Conservation (phyloP, 306 rosid genomes). For the Spatholobus suberectus region DNA sequence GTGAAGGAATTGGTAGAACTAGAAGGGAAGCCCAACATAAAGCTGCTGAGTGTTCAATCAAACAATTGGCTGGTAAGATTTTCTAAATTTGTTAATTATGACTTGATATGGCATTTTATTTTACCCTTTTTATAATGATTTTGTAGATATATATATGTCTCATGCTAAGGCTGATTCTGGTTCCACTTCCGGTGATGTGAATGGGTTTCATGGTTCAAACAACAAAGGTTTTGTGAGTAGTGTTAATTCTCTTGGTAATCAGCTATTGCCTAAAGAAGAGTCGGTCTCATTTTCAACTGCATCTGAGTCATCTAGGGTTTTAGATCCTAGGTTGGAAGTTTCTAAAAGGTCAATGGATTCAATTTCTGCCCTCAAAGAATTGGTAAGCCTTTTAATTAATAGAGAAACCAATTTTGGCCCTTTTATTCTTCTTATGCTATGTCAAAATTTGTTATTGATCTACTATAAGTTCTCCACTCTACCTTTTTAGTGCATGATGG, state of each 20-base stretch:
- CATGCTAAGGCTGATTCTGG: constrained; percentile 61
- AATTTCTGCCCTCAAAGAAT: constrained; percentile 66
- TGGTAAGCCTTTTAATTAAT: constrained; percentile 49
- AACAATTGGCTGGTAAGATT: constrained; percentile 72
- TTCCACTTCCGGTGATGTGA: constrained; percentile 53
- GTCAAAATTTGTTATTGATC: constrained; percentile 17
- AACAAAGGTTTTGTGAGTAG: constrained; percentile 56
- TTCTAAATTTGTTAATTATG: constrained; percentile 9
- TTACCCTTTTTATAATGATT: not conserved
- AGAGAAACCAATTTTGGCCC: not conserved
- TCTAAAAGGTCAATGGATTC: constrained; percentile 56
- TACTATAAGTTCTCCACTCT: constrained; percentile 35
- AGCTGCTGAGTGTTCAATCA: constrained; percentile 76
- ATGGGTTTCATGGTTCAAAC: constrained; percentile 49
- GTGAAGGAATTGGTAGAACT: constrained; percentile 78
- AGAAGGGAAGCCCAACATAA: constrained; percentile 78
- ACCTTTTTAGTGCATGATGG: constrained; percentile 63
- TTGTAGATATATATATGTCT: constrained; percentile 68
- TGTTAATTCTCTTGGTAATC: constrained; percentile 53
- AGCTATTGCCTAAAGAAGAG: constrained; percentile 55
- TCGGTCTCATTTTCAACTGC: constrained; percentile 48
- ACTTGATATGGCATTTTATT: not conserved
- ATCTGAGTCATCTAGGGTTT: constrained; percentile 57
- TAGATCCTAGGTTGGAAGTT: constrained; percentile 58
- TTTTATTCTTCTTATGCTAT: not conserved